Evolutionary conservation across 768 basidiomycete genomes (phyloP), one percentile per base, ranked within the genome.

Genomic region (Boletus insuetus): DNA sequence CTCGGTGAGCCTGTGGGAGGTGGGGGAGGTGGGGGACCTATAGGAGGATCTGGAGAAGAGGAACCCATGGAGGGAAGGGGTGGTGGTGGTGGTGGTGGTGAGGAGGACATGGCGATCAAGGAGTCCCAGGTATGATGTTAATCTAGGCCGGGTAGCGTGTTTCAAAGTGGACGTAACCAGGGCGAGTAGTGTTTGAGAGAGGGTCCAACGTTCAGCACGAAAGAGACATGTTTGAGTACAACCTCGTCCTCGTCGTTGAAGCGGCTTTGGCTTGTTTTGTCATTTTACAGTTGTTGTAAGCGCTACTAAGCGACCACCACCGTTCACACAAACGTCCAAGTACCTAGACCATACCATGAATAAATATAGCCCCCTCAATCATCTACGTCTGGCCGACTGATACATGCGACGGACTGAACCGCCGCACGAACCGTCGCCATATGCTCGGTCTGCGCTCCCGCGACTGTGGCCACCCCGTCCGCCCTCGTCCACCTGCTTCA

Each of bases 371-470:
- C n/a, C n/a, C 6, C 7, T 13, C 35, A 13, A 16, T 16, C 38
- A 19, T 0, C 40, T 55, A 66, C 12, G 63, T 61, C 29, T 66
- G 57, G 42, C 66, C 66, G 10, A 57, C 50, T 0, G 65, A 65
- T 5, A 43, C 52, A 4, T 57, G 63, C 38, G 64, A 60, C 19
- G 63, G 59, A 29, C 52, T 59, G 4, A 67, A 66, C 35, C 67
- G 64, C 31, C 62, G 55, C 45, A 68, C 64, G 26, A 67, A 61
- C 32, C 61, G 64, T 46, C 56, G 56, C 66, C 66, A 67, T 12
- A 69, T 22, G 2, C 67, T 67, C n/a, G 61, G 59, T 6, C 59
- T 51, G 17, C 66, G 66, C 35, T 66, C 58, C 5, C 63, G 58
- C 19, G 12, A 31, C 26, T 34, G 46, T 10, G 49, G 46, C 22